A percentile compares a stretch with the other conserved stretches of the same genome.
Conservation (phyloP, 2,329 filamentous ascomycete genomes). For the Fusarium staphyleae region DNA sequence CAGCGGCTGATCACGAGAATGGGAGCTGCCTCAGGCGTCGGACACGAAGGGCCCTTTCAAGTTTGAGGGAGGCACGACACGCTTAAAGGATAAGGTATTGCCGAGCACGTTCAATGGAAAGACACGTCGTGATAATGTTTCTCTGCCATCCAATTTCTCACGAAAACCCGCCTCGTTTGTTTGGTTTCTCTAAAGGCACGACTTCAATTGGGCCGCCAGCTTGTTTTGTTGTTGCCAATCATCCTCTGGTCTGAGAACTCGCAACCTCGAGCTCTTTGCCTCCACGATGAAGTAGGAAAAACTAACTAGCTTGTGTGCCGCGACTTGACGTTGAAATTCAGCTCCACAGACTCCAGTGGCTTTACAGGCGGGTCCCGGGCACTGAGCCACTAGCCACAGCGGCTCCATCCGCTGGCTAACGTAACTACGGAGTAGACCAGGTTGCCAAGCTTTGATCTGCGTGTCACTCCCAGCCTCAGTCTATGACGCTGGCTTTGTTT, state of each 20-base stretch:
- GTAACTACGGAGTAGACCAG: conserved; percentile 17
- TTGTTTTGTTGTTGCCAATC: not conserved
- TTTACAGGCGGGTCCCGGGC: conserved; percentile 16
- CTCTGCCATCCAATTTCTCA: conserved; percentile 16
- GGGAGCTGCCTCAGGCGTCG: conserved; percentile 24
- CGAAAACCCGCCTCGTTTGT: not conserved
- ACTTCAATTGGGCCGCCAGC: not conserved
- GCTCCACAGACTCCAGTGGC: conserved; percentile 19
- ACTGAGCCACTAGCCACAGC: conserved; percentile 36
- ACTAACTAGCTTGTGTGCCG: not conserved
- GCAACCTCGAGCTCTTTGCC: not conserved
- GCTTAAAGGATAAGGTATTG: conserved; percentile 1
- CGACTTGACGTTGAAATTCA: conserved; percentile 24
- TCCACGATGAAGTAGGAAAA: conserved; percentile 19
- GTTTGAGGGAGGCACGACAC: conserved; percentile 22
- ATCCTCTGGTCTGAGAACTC: conserved; percentile 7
- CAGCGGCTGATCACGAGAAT: conserved; percentile 8
- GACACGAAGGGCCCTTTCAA: conserved; percentile 8
- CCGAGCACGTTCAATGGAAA: conserved; percentile 9
- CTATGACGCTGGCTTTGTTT: conserved; percentile 29
- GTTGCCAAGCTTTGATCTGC: not conserved
- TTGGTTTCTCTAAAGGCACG: not conserved
- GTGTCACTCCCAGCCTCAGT: conserved; percentile 27
- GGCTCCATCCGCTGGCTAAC: conserved; percentile 28
- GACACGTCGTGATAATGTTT: conserved; percentile 18